A percentile compares a stretch with the other conserved stretches of the same genome.
Conservation (phyloP, 2,329 filamentous ascomycete species). For the Xenoacremonium recifei region DNA sequence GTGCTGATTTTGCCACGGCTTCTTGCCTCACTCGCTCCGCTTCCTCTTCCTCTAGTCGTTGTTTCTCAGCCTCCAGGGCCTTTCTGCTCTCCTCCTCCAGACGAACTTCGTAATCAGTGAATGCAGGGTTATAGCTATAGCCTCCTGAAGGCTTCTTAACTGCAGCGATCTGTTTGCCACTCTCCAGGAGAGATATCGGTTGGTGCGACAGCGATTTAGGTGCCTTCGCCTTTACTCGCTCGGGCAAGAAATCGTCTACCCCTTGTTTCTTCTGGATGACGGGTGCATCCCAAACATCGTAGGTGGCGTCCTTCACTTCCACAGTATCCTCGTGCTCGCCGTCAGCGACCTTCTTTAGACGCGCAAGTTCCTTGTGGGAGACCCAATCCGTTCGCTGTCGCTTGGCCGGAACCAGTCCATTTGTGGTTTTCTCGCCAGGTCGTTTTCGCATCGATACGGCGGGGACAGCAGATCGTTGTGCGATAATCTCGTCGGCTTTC, state of each 20-base stretch:
- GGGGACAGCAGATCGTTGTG: slow-evolving; percentile 76
- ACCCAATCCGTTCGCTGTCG: slow-evolving; percentile 76
- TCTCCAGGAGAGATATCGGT: slow-evolving; percentile 79
- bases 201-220: slow-evolving; percentile 74
- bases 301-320: slow-evolving; percentile 59
- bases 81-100: slow-evolving; percentile 73
- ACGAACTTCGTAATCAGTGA: slow-evolving; percentile 79
- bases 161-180: slow-evolving; percentile 74
- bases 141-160: slow-evolving; percentile 78
- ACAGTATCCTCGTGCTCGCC: slow-evolving; percentile 59
- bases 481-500: slow-evolving; percentile 89
- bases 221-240: slow-evolving; percentile 63
- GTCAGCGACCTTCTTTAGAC: slow-evolving; percentile 76
- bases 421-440: slow-evolving; percentile 63
- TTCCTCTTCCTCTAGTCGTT: slow-evolving; percentile 65
- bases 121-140: slow-evolving; percentile 89
- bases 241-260: slow-evolving; percentile 59
- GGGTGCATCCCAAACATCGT: slow-evolving; percentile 74
- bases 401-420: slow-evolving; percentile 74
- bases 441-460: slow-evolving; percentile 80
- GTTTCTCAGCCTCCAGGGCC: slow-evolving; percentile 75
- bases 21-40: slow-evolving; percentile 67
- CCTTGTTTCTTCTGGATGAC: slow-evolving; percentile 37
- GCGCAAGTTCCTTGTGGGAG: slow-evolving; percentile 77
- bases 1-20: slow-evolving; percentile 66